phyloP scores from a whole-genome alignment of 768 basidiomycete species.

The Boletus reticulatus region DNA sequence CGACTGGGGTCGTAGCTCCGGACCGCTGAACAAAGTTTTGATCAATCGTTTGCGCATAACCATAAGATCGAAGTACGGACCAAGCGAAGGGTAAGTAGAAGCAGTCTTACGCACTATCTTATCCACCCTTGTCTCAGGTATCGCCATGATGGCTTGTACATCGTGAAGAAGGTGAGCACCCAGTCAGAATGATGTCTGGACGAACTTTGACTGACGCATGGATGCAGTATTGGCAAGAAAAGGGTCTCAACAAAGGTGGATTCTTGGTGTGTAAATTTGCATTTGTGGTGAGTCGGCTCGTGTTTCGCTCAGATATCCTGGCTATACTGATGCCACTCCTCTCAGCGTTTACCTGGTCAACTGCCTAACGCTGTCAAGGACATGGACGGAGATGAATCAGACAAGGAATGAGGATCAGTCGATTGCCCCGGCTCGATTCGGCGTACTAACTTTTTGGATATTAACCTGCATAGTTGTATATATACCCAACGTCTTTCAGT shows the following conservation, averaged over 20 bases:
- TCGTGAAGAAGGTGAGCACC: slow-evolving; percentile 59
- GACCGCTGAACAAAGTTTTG: slow-evolving; percentile 81
- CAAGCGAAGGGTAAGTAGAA: slow-evolving; percentile 62
- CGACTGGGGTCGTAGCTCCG: slow-evolving; percentile 55
- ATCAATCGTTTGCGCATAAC: slow-evolving; percentile 76
- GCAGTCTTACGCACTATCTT: neutral
- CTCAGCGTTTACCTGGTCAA: slow-evolving; percentile 27
- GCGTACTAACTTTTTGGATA: neutral
- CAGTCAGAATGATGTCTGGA: neutral
- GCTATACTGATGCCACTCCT: neutral
- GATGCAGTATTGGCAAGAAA: slow-evolving; percentile 68
- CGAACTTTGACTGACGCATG: neutral
- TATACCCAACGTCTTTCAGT: too few species aligned
- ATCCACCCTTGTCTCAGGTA: slow-evolving; percentile 46
- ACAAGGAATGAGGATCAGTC: neutral
- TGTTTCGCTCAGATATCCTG: neutral
- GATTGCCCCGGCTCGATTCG: too few species aligned
- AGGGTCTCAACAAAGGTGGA: slow-evolving; percentile 65
- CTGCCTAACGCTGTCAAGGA: slow-evolving; percentile 24
- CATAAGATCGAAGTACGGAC: slow-evolving; percentile 78
- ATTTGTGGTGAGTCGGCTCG: slow-evolving; percentile 57
- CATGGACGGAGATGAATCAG: slow-evolving; percentile 5
- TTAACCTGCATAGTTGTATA: neutral
- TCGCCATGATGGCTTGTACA: slow-evolving; percentile 88
- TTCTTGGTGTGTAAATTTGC: slow-evolving; percentile 84